Percentiles rank a stretch among this genome's conserved stretches.
phyloP scores from a whole-genome alignment of 345 rosid genomes.

The Sapria himalayana region DNA sequence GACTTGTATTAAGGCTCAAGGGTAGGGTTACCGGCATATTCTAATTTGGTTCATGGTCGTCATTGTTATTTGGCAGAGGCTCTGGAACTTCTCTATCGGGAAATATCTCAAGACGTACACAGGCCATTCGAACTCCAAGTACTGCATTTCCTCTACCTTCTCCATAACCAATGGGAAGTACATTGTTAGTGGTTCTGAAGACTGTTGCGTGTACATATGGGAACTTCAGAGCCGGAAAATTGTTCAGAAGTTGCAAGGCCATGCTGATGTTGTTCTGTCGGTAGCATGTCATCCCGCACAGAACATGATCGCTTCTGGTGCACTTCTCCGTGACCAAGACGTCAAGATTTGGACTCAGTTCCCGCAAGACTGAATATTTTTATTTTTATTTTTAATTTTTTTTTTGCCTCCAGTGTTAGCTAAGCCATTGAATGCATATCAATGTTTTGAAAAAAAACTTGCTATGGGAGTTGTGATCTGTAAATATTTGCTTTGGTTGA shows the following conservation, averaged over 20 bases:
- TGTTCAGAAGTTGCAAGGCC: constrained; percentile 89
- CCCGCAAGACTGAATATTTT: too few relatives aligned
- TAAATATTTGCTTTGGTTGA: too few relatives aligned
- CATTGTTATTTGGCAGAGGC: too few relatives aligned
- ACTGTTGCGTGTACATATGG: constrained; percentile 66
- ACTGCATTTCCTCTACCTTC: constrained; percentile 49
- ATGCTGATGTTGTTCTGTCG: constrained; percentile 53
- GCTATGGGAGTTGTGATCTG: too few relatives aligned
- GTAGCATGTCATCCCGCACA: constrained; percentile 71
- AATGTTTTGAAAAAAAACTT: too few relatives aligned
- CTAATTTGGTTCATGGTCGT: too few relatives aligned
- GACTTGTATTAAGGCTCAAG: neutral
- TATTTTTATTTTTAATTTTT: neutral
- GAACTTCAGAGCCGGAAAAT: constrained; percentile 62
- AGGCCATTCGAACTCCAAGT: constrained; percentile 56
- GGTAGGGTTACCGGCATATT: too few relatives aligned
- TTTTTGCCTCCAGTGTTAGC: too few relatives aligned
- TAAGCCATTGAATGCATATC: too few relatives aligned
- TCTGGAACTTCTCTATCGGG: constrained; percentile 66
- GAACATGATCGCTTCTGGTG: constrained; percentile 75
- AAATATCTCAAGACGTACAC: constrained; percentile 68
- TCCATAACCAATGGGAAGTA: constrained; percentile 62
- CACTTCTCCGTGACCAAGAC: constrained; percentile 54
- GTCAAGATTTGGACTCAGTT: constrained; percentile 77
- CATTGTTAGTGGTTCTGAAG: constrained; percentile 82